A percentile compares a stretch with the other conserved stretches of the same genome.
Evolutionary conservation across 1,284 basidiomycete genomes (phyloP).

Genomic region (Anthracocystis panici-leucophaei): DNA sequence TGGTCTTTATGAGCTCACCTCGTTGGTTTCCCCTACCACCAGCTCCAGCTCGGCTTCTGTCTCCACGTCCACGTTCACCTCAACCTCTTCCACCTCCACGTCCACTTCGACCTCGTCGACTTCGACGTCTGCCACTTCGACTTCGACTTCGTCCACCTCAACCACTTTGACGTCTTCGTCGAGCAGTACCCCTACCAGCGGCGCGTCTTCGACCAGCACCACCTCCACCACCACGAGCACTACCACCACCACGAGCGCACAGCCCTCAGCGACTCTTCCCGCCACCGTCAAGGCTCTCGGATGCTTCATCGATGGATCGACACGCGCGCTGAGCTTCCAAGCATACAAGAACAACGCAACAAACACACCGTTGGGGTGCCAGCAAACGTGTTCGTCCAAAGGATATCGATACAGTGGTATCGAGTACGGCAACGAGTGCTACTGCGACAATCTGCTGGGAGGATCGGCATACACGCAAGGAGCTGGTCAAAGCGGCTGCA

Average conservation of each 20-base stretch:
- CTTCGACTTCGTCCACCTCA: too few relatives aligned
- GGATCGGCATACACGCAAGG: neutral
- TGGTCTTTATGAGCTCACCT: conserved; percentile 75
- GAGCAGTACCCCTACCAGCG: neutral
- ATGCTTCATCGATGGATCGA: conserved; percentile 14
- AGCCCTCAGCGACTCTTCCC: neutral
- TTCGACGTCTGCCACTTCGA: neutral
- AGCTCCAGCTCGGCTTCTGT: neutral
- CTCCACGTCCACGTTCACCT: too few relatives aligned
- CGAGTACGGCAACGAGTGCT: conserved; percentile 62
- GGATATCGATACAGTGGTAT: conserved; percentile 62
- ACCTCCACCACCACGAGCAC: neutral
- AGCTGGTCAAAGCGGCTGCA: conserved; percentile 19
- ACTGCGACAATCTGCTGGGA: conserved; percentile 48
- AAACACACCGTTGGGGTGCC: conserved; percentile 47
- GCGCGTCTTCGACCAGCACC: neutral
- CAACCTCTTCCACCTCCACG: conserved; percentile 8
- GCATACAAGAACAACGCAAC: conserved; percentile 10
- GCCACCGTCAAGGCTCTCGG: conserved; percentile 2
- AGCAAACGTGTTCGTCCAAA: conserved; percentile 46
- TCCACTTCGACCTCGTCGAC: neutral
- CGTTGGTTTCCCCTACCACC: neutral
- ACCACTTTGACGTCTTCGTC: conserved; percentile 3
- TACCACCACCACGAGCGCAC: neutral
- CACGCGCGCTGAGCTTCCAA: neutral